Evolutionary conservation across 1,139 yeast species (phyloP), one percentile per base, ranked within the genome.

Genomic region (Yamadazyma friedrichii): DNA sequence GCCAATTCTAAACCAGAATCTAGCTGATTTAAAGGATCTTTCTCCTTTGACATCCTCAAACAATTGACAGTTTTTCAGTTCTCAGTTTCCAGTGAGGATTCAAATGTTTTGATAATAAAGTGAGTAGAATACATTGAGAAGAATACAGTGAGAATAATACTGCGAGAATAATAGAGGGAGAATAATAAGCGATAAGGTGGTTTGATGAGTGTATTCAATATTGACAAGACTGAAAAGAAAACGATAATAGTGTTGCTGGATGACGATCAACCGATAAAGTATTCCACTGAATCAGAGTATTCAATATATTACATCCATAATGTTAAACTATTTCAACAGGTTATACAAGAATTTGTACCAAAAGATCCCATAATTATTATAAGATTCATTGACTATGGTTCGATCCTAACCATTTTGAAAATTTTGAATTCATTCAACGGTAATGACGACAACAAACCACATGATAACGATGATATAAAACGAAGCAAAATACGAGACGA

Each of bases 1-100:
- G 71, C 67, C 32, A 66, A 52, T 40, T 58, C 58, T 33, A 20
- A 20, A 20, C 24, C 24, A 20, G 24, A 20, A 8, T 20, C 24
- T 20, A 20, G 24, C 24, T 20, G 24, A 20, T 20, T 20, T 20
- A 20, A 20, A 20, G 24, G 24, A n/a, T 36, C 34, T 6, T 11
- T 50, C 54, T 6, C 43, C 47, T 30, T 36, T 12, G 37, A 17
- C 36, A 34, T 34, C 20, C 20, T 33, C 9, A 31, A 11, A 13
- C 20, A 13, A n/a, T 31, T 32, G 26, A 17, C 11, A 15, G 35
- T 33, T 33, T 13, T 24, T 12, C 24, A 8, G 22, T n/a, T n/a
- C 33, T 31, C 15, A 15, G 35, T 32, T 32, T 17, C 9, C 10
- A 8, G 28, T 25, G 28, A 9, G 28, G 9, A 22, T 22, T 9